Conservation (phyloP, 352 stramenopile species). For the Phytophthora sp. region DNA sequence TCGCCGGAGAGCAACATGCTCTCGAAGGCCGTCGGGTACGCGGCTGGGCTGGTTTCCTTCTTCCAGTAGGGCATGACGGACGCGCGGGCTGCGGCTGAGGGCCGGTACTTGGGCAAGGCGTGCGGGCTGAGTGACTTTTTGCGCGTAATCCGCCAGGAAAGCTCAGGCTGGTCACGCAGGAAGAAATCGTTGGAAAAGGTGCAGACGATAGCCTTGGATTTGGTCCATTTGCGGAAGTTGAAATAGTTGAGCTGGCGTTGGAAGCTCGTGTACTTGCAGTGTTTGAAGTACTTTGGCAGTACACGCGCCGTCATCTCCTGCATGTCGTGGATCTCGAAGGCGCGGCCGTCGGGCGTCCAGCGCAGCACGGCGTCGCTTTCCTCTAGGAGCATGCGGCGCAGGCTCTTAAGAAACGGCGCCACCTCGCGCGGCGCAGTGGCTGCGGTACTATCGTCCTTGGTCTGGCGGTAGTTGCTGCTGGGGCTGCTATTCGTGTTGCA, state of each 20-base stretch:
- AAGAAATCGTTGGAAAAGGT: constrained; percentile 85
- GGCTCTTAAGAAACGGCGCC: constrained; percentile 69
- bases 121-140: constrained; percentile 57
- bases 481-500: constrained; percentile 12
- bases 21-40: constrained; percentile 14
- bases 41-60: constrained; percentile 10
- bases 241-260: constrained; percentile 96
- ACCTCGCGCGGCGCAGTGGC: constrained; percentile 45
- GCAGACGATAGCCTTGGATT: constrained; percentile 77
- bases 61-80: constrained; percentile 34
- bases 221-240: constrained; percentile 92
- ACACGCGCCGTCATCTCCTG: constrained; percentile 82
- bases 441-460: neutral
- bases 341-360: constrained; percentile 66
- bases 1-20: constrained; percentile 21
- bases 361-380: constrained; percentile 62
- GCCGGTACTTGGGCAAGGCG: constrained; percentile 18
- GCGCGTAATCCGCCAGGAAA: constrained; percentile 69
- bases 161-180: constrained; percentile 67
- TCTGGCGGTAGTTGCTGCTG: neutral
- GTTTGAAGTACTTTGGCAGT: constrained; percentile 95
- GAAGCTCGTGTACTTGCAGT: constrained; percentile 94
- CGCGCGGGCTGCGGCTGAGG: constrained; percentile 7
- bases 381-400: constrained; percentile 67
- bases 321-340: constrained; percentile 84